Evolutionary conservation across 495 filamentous ascomycete species (phyloP).

Genomic region (Staphylotrichum tortipilum): DNA sequence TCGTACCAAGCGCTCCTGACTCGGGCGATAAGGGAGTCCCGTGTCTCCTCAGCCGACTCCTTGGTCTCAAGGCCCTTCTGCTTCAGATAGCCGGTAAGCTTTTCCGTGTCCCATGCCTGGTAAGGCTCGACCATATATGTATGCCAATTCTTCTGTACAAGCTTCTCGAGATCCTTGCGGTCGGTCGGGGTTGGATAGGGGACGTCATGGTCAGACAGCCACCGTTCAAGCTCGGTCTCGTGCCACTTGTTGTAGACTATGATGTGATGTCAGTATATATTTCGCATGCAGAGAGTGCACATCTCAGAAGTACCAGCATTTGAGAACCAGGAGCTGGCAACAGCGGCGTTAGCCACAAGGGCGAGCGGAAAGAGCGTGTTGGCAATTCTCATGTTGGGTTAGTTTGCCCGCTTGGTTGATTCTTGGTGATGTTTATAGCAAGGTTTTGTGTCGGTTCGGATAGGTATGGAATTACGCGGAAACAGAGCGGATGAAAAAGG

Average conservation of each 20-base stretch:
- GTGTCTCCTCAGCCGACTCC: constrained; percentile 51
- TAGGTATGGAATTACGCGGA: no score
- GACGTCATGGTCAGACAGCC: constrained; percentile 89
- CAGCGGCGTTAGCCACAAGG: constrained; percentile 55
- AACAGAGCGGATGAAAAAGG: no score
- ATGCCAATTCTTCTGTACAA: constrained; percentile 87
- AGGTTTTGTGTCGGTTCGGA: neutral
- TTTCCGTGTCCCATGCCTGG: constrained; percentile 58
- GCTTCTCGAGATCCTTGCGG: constrained; percentile 72
- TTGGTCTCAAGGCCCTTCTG: constrained; percentile 60
- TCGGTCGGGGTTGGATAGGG: constrained; percentile 76
- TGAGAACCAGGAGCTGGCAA: constrained; percentile 59
- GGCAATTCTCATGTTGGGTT: constrained; percentile 62
- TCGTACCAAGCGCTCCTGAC: constrained; percentile 69
- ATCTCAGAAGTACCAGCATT: constrained; percentile 58
- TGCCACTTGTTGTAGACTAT: constrained; percentile 98
- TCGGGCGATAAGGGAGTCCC: constrained; percentile 57
- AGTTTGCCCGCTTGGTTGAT: no score
- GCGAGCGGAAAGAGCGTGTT: constrained; percentile 59
- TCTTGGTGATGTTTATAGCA: neutral
- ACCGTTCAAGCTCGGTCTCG: constrained; percentile 92
- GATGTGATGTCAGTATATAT: neutral
- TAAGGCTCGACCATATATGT: constrained; percentile 57
- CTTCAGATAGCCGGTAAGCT: constrained; percentile 57
- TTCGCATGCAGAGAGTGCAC: no score